Percentiles rank a stretch among this genome's conserved stretches.
phyloP scores from a whole-genome alignment of 148 eudicot genomes.

The Chenopodium formosanum region DNA sequence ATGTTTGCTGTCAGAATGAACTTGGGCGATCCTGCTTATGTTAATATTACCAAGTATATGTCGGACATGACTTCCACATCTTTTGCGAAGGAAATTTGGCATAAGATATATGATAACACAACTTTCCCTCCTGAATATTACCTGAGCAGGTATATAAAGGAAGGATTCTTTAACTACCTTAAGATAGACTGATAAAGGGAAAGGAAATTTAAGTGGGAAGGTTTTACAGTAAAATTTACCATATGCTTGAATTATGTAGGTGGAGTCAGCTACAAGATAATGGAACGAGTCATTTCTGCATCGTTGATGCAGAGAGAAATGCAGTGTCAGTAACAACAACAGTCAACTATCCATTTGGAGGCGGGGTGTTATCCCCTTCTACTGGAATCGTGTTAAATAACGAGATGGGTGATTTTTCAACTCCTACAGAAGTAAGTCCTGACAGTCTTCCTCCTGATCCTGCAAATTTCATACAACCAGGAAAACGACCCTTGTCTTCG shows the following conservation, averaged over 20 bases:
- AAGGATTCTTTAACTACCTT: not conserved
- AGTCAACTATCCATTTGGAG: constrained; percentile 75
- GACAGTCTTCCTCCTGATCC: constrained; percentile 81
- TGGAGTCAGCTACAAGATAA: constrained; percentile 88
- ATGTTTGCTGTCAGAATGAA: constrained; percentile 88
- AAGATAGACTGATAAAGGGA: not conserved
- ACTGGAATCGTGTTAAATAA: constrained; percentile 78
- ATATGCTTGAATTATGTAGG: constrained; percentile 33
- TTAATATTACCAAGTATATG: constrained; percentile 47
- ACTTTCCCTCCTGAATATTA: constrained; percentile 87
- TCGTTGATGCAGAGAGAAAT: constrained; percentile 88
- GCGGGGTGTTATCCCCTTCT: constrained; percentile 66
- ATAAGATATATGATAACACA: constrained; percentile 74
- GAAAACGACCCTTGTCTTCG: constrained; percentile 88
- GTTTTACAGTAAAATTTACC: not conserved
- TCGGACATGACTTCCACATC: constrained; percentile 83
- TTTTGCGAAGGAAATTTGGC: constrained; percentile 59
- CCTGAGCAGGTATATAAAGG: constrained; percentile 51
- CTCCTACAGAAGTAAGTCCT: constrained; percentile 55
- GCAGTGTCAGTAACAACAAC: constrained; percentile 91
- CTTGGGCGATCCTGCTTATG: constrained; percentile 75
- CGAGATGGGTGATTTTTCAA: constrained; percentile 90
- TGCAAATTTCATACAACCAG: constrained; percentile 67
- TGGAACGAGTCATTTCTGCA: constrained; percentile 94
- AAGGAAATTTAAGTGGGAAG: not conserved